Evolutionary conservation across 1,284 basidiomycete genomes (phyloP), one percentile per base, ranked within the genome.

Genomic region (Boletus subluridellus): DNA sequence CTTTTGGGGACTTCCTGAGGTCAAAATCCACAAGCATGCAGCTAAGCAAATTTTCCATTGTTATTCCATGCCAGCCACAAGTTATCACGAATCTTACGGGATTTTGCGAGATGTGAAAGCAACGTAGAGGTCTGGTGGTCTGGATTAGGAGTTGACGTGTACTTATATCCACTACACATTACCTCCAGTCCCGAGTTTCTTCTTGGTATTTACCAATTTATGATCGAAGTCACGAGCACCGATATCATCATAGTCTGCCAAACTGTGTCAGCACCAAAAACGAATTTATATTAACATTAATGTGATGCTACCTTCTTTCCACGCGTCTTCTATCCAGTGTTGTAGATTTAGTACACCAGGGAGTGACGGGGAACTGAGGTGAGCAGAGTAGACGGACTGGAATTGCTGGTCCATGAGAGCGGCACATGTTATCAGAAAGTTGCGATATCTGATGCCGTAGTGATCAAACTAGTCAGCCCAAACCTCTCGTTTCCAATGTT

Each of bases 141-240:
- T 45, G 28, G 11, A 15, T 66, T 21, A 63, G 52, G 34, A 48
- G 15, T 35, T 21, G 24, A 17, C 8, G 50, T 38, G 15, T 24
- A 17, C 26, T 41, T 28, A 12, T 26, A 54, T n/a, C 24, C 51
- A 37, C 11, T 45, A 5, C 24, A 38, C 62, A 67, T 51, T 63
- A 89, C 90, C 90, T 66, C 81, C 81, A 3, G 90, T 90, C 12
- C 93, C 93, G 44, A 95, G 87, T 87, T 85, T 91, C 69, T 89
- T 90, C 5, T 68, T 77, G 3, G 86, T 88, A 2, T 80, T 84
- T 7, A 86, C 73, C 5, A 95, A 74, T 41, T 79, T 78, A 46
- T 74, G 71, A 35, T 81, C 78, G 9, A 95, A 74, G 51, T 92
- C 76, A 34, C 73, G 60, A 6, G 82, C 82, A 7, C 93, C 93